Conservation (phyloP, 805 yeast species). For the Vanderwaltozyma verrucispora region DNA sequence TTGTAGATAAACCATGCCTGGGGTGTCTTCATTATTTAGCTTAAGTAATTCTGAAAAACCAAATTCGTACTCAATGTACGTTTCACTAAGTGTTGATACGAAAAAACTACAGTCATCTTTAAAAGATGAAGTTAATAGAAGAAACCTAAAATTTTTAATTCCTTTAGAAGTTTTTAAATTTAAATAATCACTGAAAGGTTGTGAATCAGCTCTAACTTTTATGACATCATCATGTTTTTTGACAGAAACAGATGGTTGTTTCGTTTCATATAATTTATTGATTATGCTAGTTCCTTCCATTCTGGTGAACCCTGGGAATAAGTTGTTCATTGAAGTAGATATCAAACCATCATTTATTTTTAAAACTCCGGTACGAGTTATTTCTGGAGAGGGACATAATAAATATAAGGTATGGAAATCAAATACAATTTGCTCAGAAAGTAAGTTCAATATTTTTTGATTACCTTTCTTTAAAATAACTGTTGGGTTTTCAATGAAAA, state of each 20-base stretch:
- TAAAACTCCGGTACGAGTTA: conserved; percentile 29
- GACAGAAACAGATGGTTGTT: conserved; percentile 22
- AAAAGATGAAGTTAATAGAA: conserved; percentile 34
- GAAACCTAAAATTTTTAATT: conserved; percentile 41
- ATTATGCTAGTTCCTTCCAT: conserved; percentile 21
- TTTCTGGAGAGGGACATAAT: too few relatives aligned
- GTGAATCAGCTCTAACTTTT: conserved; percentile 39
- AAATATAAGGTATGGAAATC: conserved; percentile 39
- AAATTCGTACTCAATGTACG: conserved; percentile 25
- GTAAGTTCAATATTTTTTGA: conserved; percentile 18
- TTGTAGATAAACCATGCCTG: conserved; percentile 20
- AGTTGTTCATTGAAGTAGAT: conserved; percentile 10
- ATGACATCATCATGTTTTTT: conserved; percentile 26
- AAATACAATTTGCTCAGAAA: conserved; percentile 25
- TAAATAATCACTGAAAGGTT: conserved; percentile 47
- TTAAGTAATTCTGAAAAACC: conserved; percentile 28
- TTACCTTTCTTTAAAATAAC: conserved; percentile 9
- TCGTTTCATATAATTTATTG: conserved; percentile 14
- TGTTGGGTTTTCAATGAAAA: conserved; percentile 23
- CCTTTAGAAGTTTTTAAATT: conserved; percentile 45
- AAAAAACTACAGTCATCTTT: conserved; percentile 22
- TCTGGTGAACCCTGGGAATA: conserved; percentile 18
- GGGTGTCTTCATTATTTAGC: conserved; percentile 20
- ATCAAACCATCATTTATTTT: conserved; percentile 16
- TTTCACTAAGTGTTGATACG: conserved; percentile 25